These are phyloP conservation scores for Bipolaris cookei DNA, from an alignment of 2,329 filamentous ascomycete genomes.

Conservation along the genomic window DNA sequence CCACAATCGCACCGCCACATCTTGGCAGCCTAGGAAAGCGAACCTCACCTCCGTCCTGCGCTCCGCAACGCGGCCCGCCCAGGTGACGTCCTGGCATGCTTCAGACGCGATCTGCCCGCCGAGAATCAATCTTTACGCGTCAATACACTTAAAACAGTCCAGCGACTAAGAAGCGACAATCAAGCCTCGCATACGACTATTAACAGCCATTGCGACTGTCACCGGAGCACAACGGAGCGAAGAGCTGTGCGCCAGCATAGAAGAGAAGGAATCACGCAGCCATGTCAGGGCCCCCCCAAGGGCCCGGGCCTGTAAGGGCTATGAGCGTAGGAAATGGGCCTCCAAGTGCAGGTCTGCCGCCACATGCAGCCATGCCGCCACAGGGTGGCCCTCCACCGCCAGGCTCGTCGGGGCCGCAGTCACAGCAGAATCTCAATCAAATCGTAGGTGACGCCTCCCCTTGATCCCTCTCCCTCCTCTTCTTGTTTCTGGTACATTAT, in stretches of 20 bases:
- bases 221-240: conserved; percentile 28
- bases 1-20: conserved; percentile 13
- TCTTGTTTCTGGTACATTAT: not conserved
- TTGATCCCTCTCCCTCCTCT: not conserved
- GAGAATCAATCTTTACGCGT: conserved; percentile 5
- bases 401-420: conserved; percentile 62
- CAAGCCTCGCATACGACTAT: conserved; percentile 6
- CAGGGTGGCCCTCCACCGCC: conserved; percentile 56
- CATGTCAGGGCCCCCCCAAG: conserved; percentile 49
- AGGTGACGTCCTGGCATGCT: conserved; percentile 8
- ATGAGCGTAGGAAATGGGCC: conserved; percentile 54
- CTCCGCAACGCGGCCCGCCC: conserved; percentile 27
- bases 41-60: conserved; percentile 33
- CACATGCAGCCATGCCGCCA: conserved; percentile 55
- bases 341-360: conserved; percentile 47
- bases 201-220: conserved; percentile 27
- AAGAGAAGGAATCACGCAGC: conserved; percentile 30
- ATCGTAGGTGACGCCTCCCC: conserved; percentile 72
- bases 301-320: conserved; percentile 44
- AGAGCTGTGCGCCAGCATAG: conserved; percentile 17
- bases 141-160: not conserved
- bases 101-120: conserved; percentile 9
- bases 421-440: conserved; percentile 90
- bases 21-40: conserved; percentile 28
- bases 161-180: conserved; percentile 2